phyloP scores from a whole-genome alignment of 176 grass and related monocot genomes.

The Bolboschoenus planiculmis region DNA sequence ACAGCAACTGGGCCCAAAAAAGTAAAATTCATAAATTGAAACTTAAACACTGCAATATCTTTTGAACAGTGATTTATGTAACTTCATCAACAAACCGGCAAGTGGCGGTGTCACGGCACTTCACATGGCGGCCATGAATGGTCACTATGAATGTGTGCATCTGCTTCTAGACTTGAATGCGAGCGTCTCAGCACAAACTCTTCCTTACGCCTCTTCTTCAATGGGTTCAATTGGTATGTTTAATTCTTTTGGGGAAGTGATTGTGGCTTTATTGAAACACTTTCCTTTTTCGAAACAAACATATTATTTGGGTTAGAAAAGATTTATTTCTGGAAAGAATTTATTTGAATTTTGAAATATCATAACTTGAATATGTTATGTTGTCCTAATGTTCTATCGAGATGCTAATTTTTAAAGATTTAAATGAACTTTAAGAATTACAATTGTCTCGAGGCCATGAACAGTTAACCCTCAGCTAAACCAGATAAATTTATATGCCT shows the following conservation, averaged over 20 bases:
- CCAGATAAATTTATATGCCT: neutral
- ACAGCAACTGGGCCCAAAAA: neutral
- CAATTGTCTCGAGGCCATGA: neutral
- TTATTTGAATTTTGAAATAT: neutral
- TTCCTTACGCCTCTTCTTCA: constrained; percentile 37
- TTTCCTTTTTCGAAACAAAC: neutral
- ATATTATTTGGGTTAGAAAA: neutral
- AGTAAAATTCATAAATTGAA: neutral
- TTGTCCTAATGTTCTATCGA: neutral
- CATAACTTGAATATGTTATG: neutral
- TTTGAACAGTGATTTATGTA: neutral
- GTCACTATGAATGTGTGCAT: constrained; percentile 67
- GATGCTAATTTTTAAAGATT: neutral
- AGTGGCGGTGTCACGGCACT: constrained; percentile 62
- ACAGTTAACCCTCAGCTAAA: neutral
- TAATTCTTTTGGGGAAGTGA: neutral
- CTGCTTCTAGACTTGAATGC: constrained; percentile 69
- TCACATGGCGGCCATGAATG: constrained; percentile 73
- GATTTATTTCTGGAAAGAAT: neutral
- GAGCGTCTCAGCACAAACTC: constrained; percentile 30
- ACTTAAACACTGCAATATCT: neutral
- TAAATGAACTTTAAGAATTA: neutral
- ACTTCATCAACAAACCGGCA: constrained; percentile 46
- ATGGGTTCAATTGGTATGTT: constrained; percentile 49
- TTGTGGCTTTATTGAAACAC: neutral